phyloP scores from a whole-genome alignment of 306 rosid species.

The Gynostemma pentaphyllum region DNA sequence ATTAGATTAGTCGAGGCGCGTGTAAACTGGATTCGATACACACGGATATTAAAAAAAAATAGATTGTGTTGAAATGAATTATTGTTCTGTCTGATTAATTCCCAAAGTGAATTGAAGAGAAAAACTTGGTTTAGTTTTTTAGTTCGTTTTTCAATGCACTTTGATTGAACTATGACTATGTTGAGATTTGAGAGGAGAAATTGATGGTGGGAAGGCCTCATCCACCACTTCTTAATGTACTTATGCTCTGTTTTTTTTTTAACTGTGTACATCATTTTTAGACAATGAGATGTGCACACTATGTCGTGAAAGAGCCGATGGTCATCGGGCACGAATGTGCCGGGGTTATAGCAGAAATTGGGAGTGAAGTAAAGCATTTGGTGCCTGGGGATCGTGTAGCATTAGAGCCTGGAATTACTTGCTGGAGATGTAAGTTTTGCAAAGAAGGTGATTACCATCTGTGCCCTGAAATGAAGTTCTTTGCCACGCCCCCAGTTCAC shows the following conservation, averaged over 20 bases:
- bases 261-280: constrained; percentile 22
- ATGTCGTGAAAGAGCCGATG: constrained; percentile 76
- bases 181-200: neutral
- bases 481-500: constrained; percentile 82
- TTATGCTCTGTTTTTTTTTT: constrained; percentile 1
- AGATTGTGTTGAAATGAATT: neutral
- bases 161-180: neutral
- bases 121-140: neutral
- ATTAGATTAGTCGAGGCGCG: too few relatives aligned
- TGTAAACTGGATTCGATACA: too few relatives aligned
- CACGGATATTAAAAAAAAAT: too few relatives aligned
- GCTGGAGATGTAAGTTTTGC: constrained; percentile 68
- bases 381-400: constrained; percentile 71
- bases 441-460: constrained; percentile 77
- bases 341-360: constrained; percentile 77
- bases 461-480: constrained; percentile 82
- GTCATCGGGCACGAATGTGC: constrained; percentile 96
- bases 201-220: neutral
- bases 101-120: neutral
- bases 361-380: constrained; percentile 44
- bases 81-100: neutral
- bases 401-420: constrained; percentile 79
- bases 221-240: neutral
- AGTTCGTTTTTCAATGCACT: too few relatives aligned
- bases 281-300: constrained; percentile 69